Conservation (phyloP, 331 rosid genomes). For the Malus hybrid region DNA sequence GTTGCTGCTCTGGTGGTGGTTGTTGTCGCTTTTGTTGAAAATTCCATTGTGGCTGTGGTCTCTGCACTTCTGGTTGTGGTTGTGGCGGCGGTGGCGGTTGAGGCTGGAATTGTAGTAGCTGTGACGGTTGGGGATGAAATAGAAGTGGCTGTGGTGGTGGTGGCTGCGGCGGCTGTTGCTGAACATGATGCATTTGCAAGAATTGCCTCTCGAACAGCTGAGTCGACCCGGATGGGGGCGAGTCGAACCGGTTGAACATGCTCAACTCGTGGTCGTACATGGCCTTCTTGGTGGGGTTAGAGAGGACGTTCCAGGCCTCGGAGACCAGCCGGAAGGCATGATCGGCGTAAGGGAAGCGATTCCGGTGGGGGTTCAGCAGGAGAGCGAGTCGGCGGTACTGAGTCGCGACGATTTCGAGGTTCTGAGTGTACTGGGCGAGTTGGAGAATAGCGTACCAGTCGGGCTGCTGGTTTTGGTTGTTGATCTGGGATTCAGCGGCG, state of each 20-base stretch:
- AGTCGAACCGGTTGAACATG: conserved; percentile 16
- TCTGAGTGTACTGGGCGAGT: conserved; percentile 47
- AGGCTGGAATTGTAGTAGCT: not conserved
- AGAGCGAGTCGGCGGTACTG: conserved; percentile 68
- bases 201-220: conserved; percentile 17
- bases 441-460: conserved; percentile 69
- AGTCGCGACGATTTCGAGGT: conserved; percentile 49
- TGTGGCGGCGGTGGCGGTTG: not conserved
- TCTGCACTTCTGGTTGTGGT: not conserved
- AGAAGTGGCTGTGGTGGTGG: conserved; percentile 1
- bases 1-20: not conserved
- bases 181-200: conserved; percentile 15
- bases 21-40: not conserved
- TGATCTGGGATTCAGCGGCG: conserved; percentile 57
- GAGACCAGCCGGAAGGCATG: conserved; percentile 64
- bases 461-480: conserved; percentile 18
- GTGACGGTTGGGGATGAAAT: not conserved
- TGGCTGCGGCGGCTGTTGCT: not conserved
- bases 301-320: conserved; percentile 79
- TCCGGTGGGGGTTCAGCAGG: conserved; percentile 61
- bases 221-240: conserved; percentile 6
- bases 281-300: conserved; percentile 49
- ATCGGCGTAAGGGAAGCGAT: conserved; percentile 48
- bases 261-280: conserved; percentile 52
- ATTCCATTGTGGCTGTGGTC: not conserved